These are phyloP conservation scores for Fusarium metavorans DNA, from an alignment of 2,329 filamentous ascomycete genomes.

Conservation along the genomic window DNA sequence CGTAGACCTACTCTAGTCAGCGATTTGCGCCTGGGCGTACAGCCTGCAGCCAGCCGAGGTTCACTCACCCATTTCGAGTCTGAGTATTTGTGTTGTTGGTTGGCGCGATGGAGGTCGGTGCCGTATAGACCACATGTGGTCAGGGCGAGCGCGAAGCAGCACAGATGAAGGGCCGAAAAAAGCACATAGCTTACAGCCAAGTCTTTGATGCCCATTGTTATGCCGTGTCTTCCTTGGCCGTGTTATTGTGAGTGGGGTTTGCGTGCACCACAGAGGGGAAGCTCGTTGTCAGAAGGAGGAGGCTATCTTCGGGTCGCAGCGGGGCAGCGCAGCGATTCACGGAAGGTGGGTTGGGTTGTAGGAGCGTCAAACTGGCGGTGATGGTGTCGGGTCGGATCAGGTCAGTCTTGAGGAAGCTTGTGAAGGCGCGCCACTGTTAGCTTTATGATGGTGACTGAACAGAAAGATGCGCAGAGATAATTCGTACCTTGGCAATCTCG, in stretches of 20 bases:
- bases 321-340: constrained; percentile 2
- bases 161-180: constrained; percentile 75
- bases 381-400: not conserved
- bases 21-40: not conserved
- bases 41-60: not conserved
- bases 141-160: constrained; percentile 81
- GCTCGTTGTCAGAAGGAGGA: constrained; percentile 8
- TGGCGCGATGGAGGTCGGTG: constrained; percentile 70
- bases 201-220: constrained; percentile 59
- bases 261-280: not conserved
- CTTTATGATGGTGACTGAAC: not conserved
- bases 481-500: not conserved
- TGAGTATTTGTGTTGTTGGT: constrained; percentile 60
- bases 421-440: constrained; percentile 14
- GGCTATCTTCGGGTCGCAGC: constrained; percentile 10
- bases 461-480: not conserved
- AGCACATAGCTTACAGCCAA: constrained; percentile 62
- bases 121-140: constrained; percentile 85
- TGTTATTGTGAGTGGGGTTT: not conserved
- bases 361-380: constrained; percentile 5
- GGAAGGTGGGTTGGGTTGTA: not conserved
- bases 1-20: constrained; percentile 68
- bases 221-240: constrained; percentile 1
- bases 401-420: not conserved
- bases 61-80: constrained; percentile 77